Conservation (phyloP, 345 rosid genomes). For the Geranium rotundifolium region DNA sequence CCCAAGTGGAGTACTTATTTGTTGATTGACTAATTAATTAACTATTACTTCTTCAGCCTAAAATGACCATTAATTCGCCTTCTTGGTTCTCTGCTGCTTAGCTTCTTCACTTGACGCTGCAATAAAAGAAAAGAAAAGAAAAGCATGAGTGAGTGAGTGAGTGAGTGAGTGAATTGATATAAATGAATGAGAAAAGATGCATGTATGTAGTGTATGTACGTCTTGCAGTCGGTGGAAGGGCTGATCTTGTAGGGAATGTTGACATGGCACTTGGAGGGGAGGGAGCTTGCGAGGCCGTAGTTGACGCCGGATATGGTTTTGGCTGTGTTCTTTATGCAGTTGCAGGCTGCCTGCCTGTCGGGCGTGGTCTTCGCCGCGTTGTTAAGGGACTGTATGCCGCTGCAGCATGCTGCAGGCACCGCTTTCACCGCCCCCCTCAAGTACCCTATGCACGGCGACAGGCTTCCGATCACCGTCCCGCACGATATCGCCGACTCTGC, state of each 20-base stretch:
- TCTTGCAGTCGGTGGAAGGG: conserved; percentile 40
- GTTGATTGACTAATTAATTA: too few species aligned
- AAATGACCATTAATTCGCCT: too few species aligned
- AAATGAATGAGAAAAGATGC: too few species aligned
- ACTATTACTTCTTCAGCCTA: too few species aligned
- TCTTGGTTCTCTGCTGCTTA: too few species aligned
- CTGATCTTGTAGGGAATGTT: conserved; percentile 40
- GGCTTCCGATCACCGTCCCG: conserved; percentile 8
- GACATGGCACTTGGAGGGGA: conserved; percentile 41
- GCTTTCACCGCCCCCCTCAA: conserved; percentile 9
- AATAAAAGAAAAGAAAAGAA: too few species aligned
- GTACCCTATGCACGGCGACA: conserved; percentile 14
- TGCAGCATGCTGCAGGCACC: conserved; percentile 29
- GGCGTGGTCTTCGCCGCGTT: conserved; percentile 29
- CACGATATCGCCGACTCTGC: conserved; percentile 22
- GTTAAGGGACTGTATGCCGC: conserved; percentile 25
- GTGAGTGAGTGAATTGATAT: too few species aligned
- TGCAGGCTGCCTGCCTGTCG: conserved; percentile 42
- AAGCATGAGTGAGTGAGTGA: too few species aligned
- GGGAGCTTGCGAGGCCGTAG: conserved; percentile 14
- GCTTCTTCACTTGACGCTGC: too few species aligned
- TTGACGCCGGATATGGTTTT: conserved; percentile 14
- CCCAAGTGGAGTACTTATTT: too few species aligned
- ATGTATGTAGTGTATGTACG: conserved; percentile 8
- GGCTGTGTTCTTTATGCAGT: conserved; percentile 34